A percentile compares a stretch with the other conserved stretches of the same genome.
phyloP scores from a whole-genome alignment of 2,329 filamentous ascomycete genomes.

The Nothomitra cinnamomea region DNA sequence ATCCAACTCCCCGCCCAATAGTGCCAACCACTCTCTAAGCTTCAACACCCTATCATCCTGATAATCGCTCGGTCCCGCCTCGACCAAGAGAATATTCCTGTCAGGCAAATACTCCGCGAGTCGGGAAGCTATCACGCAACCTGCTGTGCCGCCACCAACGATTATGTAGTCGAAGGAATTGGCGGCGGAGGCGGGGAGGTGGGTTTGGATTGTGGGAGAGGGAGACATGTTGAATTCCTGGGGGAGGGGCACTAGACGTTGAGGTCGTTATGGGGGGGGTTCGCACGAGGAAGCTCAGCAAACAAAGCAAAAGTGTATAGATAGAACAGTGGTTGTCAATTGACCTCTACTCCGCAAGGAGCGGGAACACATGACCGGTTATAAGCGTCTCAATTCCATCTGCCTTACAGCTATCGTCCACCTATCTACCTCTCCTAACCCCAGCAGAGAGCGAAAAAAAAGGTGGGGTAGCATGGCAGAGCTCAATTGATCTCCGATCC shows the following conservation, averaged over 20 bases:
- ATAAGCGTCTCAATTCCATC: too few relatives aligned
- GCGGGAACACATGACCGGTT: too few relatives aligned
- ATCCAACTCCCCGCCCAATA: constrained; percentile 76
- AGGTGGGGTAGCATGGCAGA: constrained; percentile 5
- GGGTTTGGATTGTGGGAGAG: not conserved
- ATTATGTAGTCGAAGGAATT: constrained; percentile 62
- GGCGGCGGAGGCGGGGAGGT: constrained; percentile 2
- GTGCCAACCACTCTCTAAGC: constrained; percentile 69
- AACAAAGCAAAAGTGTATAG: too few relatives aligned
- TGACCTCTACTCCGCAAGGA: too few relatives aligned
- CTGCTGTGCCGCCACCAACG: constrained; percentile 71
- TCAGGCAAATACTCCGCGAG: constrained; percentile 70
- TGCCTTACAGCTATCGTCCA: too few relatives aligned
- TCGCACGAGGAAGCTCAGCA: too few relatives aligned
- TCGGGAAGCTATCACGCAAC: constrained; percentile 67
- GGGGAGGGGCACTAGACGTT: too few relatives aligned
- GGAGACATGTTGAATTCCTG: not conserved
- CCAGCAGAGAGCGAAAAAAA: constrained; percentile 2
- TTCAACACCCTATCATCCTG: constrained; percentile 76
- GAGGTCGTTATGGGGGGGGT: too few relatives aligned
- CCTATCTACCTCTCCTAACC: too few relatives aligned
- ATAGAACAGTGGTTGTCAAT: too few relatives aligned
- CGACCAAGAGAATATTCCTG: constrained; percentile 67
- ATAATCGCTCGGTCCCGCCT: constrained; percentile 79
- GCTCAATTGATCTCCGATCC: too few relatives aligned